Conservation (phyloP, 2,329 filamentous ascomycete genomes). For the Cadophora luteo-olivacea region DNA sequence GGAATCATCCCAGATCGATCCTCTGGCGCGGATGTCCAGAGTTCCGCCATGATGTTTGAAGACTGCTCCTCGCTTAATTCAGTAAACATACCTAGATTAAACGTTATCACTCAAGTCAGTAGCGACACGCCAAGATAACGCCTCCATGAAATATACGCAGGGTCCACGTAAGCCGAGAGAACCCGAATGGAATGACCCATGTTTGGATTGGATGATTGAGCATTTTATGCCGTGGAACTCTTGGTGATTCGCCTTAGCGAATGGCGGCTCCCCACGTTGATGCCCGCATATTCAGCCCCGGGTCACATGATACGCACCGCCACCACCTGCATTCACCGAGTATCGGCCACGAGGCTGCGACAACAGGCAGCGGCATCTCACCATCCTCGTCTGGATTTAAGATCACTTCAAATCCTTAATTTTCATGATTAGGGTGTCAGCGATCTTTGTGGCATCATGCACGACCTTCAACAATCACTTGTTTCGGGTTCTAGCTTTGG, state of each 20-base stretch:
- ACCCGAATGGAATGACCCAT: background rate
- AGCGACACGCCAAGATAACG: background rate
- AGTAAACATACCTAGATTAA: background rate
- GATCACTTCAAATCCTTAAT: background rate
- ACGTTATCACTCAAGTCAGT: no score
- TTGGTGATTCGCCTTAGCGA: background rate
- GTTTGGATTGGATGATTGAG: no score
- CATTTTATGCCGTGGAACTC: background rate
- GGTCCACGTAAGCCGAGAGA: background rate
- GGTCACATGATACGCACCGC: constrained; percentile 7
- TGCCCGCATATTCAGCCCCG: background rate
- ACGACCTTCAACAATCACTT: background rate
- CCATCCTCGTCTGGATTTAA: background rate
- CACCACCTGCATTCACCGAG: background rate
- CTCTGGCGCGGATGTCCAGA: no score
- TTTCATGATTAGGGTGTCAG: background rate
- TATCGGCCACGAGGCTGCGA: background rate
- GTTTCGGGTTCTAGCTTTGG: background rate
- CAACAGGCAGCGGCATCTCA: background rate
- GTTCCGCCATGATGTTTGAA: no score
- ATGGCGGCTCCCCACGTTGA: constrained; percentile 1
- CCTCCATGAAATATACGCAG: background rate
- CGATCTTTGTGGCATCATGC: background rate
- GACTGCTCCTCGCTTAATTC: background rate
- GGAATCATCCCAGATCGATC: no score